Evolutionary conservation across 257 asterid species (phyloP), one percentile per base, ranked within the genome.

Genomic region (Plantago ovata): DNA sequence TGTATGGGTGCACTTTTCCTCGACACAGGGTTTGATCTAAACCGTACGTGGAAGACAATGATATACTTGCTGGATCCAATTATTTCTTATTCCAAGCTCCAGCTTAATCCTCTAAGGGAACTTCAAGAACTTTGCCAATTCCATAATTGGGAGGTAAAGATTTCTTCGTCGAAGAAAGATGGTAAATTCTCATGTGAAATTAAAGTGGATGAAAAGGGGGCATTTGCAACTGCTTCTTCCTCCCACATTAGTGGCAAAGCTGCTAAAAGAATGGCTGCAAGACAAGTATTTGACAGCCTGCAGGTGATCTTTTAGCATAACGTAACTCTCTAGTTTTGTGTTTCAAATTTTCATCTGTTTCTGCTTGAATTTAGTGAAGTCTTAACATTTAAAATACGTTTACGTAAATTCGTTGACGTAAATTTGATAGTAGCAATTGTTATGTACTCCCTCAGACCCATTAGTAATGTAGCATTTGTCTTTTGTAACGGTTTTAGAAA

Each of bases 1-100:
- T 80, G 87, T 72, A 72, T 81, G 61, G 98, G 98, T 48, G 97
- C 97, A 55, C 57, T 89, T 56, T 85, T 72, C 64, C 95, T 93
- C 24, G 97, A 93, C 77, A 56, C 94, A 0, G 92, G 97, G 52
- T 83, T 88, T 60, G 75, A 93, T 73, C 78, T 93, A 79, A 64
- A 72, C 50, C 69, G 32, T 59, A 87, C 81, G 61, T 89, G 97
- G 98, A 64, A 75, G 66, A 75, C 71, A 55, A 75, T 86, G 75
- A 76, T 84, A 53, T 72, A 77, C 75, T 68, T 93, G 73, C 53
- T 93, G 76, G 75, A 86, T 63, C 98, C 95, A 51, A 58, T 76
- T 58, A 69, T 78, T 79, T 75, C 70, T 69, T 73, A 67, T 56
- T 69, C 94, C 28, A 88, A 78, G 80, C 67, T 89, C 72, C 88